These are phyloP conservation scores for Arxiozyma slooffiae DNA, from an alignment of 1,139 yeast genomes.

Conservation along the genomic window DNA sequence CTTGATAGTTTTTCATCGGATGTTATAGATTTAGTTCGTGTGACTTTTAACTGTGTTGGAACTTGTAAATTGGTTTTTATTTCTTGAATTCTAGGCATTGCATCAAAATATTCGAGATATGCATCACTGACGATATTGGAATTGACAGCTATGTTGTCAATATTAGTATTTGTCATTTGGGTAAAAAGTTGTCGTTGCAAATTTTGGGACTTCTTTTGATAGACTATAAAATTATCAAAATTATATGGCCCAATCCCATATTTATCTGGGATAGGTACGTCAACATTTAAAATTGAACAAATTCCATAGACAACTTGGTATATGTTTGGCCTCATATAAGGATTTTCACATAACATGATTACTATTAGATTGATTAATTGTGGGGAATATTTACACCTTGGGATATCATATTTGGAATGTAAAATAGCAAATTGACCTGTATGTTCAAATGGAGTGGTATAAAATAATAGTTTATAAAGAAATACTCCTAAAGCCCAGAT, in stretches of 20 bases:
- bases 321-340: slow-evolving; percentile 77
- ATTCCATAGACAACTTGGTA: slow-evolving; percentile 70
- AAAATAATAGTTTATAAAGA: slow-evolving; percentile 80
- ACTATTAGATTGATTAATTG: slow-evolving; percentile 62
- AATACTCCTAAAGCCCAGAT: slow-evolving; percentile 97
- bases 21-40: slow-evolving; percentile 6
- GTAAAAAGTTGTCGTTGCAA: slow-evolving; percentile 24
- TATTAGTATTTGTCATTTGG: slow-evolving; percentile 7
- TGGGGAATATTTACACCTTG: slow-evolving; percentile 42
- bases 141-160: slow-evolving; percentile 14
- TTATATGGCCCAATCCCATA: slow-evolving; percentile 33
- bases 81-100: slow-evolving; percentile 20
- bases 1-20: slow-evolving; percentile 11
- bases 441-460: slow-evolving; percentile 88
- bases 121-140: slow-evolving; percentile 16
- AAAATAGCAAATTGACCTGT: slow-evolving; percentile 64
- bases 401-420: slow-evolving; percentile 52
- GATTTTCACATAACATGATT: slow-evolving; percentile 69
- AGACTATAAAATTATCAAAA: slow-evolving; percentile 29
- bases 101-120: slow-evolving; percentile 23
- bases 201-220: slow-evolving; percentile 30
- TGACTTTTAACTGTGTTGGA: background rate
- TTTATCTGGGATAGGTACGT: slow-evolving; percentile 42
- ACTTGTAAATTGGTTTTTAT: background rate
- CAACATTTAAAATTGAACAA: slow-evolving; percentile 45